These are phyloP conservation scores for Wickerhamomyces sp. DNA, from an alignment of 1,139 yeast genomes.

Conservation along the genomic window DNA sequence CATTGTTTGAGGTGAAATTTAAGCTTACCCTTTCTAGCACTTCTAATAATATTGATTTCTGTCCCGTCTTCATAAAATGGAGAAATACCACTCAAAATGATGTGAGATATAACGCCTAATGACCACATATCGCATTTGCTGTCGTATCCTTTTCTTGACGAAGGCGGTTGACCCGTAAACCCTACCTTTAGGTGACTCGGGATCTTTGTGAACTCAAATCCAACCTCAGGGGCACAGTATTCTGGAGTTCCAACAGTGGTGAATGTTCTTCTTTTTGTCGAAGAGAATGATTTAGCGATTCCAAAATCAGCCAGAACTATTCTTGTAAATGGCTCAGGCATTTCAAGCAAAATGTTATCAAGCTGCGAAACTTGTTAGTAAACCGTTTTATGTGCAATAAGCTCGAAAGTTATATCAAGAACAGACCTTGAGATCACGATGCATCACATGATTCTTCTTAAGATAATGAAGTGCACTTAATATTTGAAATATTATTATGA, in stretches of 20 bases:
- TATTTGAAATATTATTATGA: slow-evolving; percentile 53
- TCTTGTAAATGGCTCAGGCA: slow-evolving; percentile 48
- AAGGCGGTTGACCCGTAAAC: slow-evolving; percentile 2
- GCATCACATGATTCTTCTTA: slow-evolving; percentile 47
- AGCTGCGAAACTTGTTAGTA: slow-evolving; percentile 33
- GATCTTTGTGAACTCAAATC: slow-evolving; percentile 31
- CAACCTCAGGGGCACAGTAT: slow-evolving; percentile 65
- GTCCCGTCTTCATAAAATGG: slow-evolving; percentile 52
- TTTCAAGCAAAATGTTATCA: slow-evolving; percentile 51
- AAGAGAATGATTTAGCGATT: slow-evolving; percentile 41
- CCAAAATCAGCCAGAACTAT: slow-evolving; percentile 66
- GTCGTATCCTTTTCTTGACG: slow-evolving; percentile 38
- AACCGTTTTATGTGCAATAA: too few relatives aligned
- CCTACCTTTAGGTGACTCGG: slow-evolving; percentile 11
- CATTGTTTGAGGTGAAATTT: slow-evolving; percentile 39
- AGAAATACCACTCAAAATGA: slow-evolving; percentile 54
- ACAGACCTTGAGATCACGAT: slow-evolving; percentile 44
- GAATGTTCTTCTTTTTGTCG: slow-evolving; percentile 37
- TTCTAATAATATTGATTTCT: slow-evolving; percentile 32
- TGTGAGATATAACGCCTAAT: slow-evolving; percentile 53
- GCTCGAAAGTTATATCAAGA: neutral
- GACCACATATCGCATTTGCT: slow-evolving; percentile 67
- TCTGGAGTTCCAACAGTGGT: slow-evolving; percentile 67
- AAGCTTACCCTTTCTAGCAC: slow-evolving; percentile 38
- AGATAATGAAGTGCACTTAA: slow-evolving; percentile 50